phyloP scores from a whole-genome alignment of 1,284 basidiomycete genomes.

The Cutaneotrichosporon sp. region DNA sequence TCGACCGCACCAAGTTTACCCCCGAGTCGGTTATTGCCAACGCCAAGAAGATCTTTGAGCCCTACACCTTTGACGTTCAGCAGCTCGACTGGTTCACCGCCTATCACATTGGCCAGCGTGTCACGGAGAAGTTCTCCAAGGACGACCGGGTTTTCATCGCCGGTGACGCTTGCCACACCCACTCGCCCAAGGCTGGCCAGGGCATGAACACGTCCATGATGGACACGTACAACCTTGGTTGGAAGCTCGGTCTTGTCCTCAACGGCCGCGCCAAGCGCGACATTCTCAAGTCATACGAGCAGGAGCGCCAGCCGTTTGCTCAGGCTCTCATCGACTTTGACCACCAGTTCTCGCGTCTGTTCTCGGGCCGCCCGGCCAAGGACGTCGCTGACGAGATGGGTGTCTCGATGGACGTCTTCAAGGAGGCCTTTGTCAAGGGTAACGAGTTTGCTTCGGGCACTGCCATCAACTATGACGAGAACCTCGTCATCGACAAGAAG shows the following conservation, averaged over 20 bases:
- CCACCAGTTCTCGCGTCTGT: slow-evolving; percentile 68
- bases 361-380: slow-evolving; percentile 63
- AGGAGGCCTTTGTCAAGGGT: slow-evolving; percentile 17
- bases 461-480: slow-evolving; percentile 48
- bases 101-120: slow-evolving; percentile 46
- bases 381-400: slow-evolving; percentile 46
- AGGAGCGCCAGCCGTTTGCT: slow-evolving; percentile 26
- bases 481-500: slow-evolving; percentile 8
- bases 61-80: slow-evolving; percentile 39
- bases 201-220: slow-evolving; percentile 45
- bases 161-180: slow-evolving; percentile 45
- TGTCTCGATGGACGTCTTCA: slow-evolving; percentile 55
- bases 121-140: slow-evolving; percentile 23
- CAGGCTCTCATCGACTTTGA: slow-evolving; percentile 77
- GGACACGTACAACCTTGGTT: slow-evolving; percentile 51
- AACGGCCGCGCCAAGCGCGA: slow-evolving; percentile 66
- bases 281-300: slow-evolving; percentile 62
- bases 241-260: slow-evolving; percentile 55
- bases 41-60: slow-evolving; percentile 39
- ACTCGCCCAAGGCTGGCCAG: slow-evolving; percentile 43
- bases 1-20: slow-evolving; percentile 31
- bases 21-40: slow-evolving; percentile 35
- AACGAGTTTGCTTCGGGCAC: slow-evolving; percentile 28
- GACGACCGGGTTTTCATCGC: slow-evolving; percentile 39
- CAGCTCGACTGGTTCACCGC: slow-evolving; percentile 45